These are phyloP conservation scores for Colletotrichum musae DNA, from an alignment of 2,329 filamentous ascomycete genomes.

Conservation along the genomic window DNA sequence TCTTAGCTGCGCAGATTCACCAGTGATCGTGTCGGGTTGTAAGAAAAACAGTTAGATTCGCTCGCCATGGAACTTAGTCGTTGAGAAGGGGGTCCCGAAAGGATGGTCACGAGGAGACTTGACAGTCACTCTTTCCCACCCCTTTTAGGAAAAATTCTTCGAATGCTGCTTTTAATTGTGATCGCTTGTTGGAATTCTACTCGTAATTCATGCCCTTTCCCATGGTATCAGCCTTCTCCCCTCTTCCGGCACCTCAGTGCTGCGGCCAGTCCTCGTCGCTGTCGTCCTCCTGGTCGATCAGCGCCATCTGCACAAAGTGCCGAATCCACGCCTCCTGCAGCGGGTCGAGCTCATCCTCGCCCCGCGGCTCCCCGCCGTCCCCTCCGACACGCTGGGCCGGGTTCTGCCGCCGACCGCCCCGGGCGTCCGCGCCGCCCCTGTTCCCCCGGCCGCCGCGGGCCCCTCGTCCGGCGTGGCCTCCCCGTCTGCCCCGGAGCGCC, in stretches of 20 bases:
- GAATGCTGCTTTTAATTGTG: too few species aligned
- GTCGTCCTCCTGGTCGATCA: constrained; percentile 67
- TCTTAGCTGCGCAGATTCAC: too few species aligned
- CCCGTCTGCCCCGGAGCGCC: constrained; percentile 44
- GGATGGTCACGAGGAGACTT: too few species aligned
- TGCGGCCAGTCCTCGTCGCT: constrained; percentile 55
- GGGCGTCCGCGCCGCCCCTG: constrained; percentile 47
- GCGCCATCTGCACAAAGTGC: constrained; percentile 67
- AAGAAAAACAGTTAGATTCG: too few species aligned
- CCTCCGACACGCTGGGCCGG: constrained; percentile 1
- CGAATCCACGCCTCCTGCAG: constrained; percentile 67
- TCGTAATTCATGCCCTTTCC: not conserved
- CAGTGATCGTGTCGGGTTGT: too few species aligned
- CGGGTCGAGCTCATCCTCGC: constrained; percentile 57
- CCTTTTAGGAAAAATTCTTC: too few species aligned
- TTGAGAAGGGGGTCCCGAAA: too few species aligned
- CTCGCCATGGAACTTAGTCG: too few species aligned
- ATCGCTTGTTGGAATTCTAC: too few species aligned
- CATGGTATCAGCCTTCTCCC: not conserved
- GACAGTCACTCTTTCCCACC: too few species aligned
- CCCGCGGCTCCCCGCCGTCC: not conserved
- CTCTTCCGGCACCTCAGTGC: constrained; percentile 26
- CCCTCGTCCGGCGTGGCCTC: constrained; percentile 39
- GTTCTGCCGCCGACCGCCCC: constrained; percentile 47
- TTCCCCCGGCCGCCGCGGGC: constrained; percentile 48